Evolutionary conservation across 345 rosid genomes (phyloP).

Genomic region (Hevea brasiliensis): DNA sequence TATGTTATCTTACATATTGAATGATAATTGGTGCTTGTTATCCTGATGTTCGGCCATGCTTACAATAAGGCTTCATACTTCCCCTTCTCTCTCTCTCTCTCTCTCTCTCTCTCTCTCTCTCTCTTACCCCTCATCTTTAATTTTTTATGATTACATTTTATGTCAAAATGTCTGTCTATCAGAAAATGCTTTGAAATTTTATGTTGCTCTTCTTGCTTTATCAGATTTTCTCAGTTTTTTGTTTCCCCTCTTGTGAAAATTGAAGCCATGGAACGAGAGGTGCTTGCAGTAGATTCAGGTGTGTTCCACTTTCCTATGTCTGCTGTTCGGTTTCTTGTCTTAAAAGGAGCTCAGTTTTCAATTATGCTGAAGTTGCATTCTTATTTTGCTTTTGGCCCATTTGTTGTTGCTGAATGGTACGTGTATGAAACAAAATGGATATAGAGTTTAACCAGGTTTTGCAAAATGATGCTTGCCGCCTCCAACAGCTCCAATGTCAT

Average conservation of each 20-base stretch:
- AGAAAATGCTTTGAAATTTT: constrained; percentile 20
- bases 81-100: too few species aligned
- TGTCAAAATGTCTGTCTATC: not conserved
- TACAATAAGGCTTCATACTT: not conserved
- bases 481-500: constrained; percentile 91
- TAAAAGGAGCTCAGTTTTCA: not conserved
- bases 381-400: constrained; percentile 15
- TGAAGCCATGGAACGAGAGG: constrained; percentile 96
- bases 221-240: constrained; percentile 97
- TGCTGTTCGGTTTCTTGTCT: constrained; percentile 7
- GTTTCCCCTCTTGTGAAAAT: constrained; percentile 90
- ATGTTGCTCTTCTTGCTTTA: constrained; percentile 24
- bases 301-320: constrained; percentile 16
- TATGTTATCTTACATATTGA: not conserved
- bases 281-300: constrained; percentile 99
- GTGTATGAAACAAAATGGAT: constrained; percentile 26
- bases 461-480: constrained; percentile 91
- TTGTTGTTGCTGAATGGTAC: constrained; percentile 22
- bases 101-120: too few species aligned
- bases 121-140: not conserved
- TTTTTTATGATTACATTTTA: not conserved
- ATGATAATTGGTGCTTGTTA: not conserved
- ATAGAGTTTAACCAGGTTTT: constrained; percentile 91
- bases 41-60: not conserved
- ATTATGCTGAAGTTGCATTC: not conserved